Base-by-base conservation (phyloP, 2,329 filamentous ascomycete species). In the Cordyceps fumosorosea region DNA sequence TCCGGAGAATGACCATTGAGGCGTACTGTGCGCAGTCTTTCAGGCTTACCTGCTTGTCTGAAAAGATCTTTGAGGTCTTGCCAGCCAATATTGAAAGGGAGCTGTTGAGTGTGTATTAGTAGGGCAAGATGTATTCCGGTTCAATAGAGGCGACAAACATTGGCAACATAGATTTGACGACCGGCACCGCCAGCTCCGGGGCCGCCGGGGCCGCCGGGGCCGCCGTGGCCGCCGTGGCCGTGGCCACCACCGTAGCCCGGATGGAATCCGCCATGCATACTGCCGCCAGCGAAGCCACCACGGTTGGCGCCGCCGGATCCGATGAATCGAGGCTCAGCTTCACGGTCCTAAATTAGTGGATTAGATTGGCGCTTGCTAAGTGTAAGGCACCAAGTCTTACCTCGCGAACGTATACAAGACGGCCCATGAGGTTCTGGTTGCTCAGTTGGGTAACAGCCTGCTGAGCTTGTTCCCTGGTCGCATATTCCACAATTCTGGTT, bases 51-150 rank as follows among this genome's bases (percentile, higher is more conserved):
- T 79, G 95, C 93, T 84, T 97, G 93, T 73, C 95, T 90, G 84
- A 99, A 99, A 68, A 99, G 84, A 77, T 99, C 95, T 80, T 99
- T 99, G 69, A 99, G 81, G 77, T 99, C 95, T 79, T 99, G 95
- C 95, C 95, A 99, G 74, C 95, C 95, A 70, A 96, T 91, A 67
- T 91, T 96, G 80, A 93, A 99, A 22, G 95, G 95, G 69, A 99
- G 90, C 95, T 99, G 78, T 48, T 69, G 5, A 52, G 10, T 53
- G 32, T n/a, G 18, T 40, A 44, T 56, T 60, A 56, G 51, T 6
- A 34, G 24, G n/a, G 32, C 12, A 11, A 10, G 40, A 24, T 63
- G 68, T 42, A 67, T 62, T 56, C 29, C 34, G 37, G 61, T 66
- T 63, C 61, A 32, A 20, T 18, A 32, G 54, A 34, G 42, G 29